Evolutionary conservation across 768 basidiomycete species (phyloP).

Genomic region (Chalciporus sphaerocephalus): DNA sequence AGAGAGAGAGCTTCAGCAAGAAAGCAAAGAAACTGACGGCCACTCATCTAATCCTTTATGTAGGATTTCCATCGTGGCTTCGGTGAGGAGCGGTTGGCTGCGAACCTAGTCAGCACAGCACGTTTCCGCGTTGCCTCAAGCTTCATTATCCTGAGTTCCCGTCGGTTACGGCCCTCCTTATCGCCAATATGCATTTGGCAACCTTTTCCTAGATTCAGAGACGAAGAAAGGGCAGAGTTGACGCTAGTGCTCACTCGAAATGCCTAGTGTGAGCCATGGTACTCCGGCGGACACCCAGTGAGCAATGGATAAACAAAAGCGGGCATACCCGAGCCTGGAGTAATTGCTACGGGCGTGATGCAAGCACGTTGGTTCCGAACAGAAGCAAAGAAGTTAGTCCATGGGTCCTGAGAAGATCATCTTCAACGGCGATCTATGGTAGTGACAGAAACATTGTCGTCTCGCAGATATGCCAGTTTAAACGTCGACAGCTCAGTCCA

Average conservation of each 20-base stretch:
- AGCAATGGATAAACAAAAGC: not conserved
- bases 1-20: conserved; percentile 15
- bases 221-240: conserved; percentile 5
- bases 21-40: conserved; percentile 7
- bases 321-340: not conserved
- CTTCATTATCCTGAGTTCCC: conserved; percentile 30
- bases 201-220: conserved; percentile 20
- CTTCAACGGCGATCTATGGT: conserved; percentile 17
- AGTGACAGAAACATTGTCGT: conserved; percentile 7
- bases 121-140: conserved; percentile 10
- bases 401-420: not conserved
- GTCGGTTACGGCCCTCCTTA: conserved; percentile 28
- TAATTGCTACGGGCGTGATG: not conserved
- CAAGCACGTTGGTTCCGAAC: not conserved
- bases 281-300: not conserved
- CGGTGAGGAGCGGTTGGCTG: conserved; percentile 28
- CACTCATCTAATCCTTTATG: conserved; percentile 25
- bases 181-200: conserved; percentile 16
- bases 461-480: conserved; percentile 10
- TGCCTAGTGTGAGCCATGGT: not conserved
- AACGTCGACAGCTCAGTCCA: conserved; percentile 10
- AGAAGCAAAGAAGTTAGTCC: not conserved
- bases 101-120: conserved; percentile 15
- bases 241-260: not conserved
- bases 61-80: conserved; percentile 34